Evolutionary conservation across 2,329 filamentous ascomycete species (phyloP).

Genomic region (Aspergillus udagawae): DNA sequence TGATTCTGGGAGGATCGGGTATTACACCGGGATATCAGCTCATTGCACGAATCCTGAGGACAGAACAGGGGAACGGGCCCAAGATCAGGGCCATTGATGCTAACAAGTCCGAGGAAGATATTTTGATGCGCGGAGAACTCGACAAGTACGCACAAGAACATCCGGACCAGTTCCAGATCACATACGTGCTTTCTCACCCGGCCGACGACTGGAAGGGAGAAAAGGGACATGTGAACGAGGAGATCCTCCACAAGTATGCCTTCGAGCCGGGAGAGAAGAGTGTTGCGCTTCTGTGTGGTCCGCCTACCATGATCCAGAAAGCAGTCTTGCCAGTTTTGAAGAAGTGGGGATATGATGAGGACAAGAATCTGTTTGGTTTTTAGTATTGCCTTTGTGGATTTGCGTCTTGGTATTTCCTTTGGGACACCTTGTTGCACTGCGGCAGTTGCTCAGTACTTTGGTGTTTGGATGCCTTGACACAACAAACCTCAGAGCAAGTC

Average conservation of each 20-base stretch:
- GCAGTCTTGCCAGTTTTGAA: slow-evolving; percentile 48
- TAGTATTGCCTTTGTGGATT: not conserved
- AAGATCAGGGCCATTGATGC: slow-evolving; percentile 24
- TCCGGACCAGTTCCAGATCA: slow-evolving; percentile 7
- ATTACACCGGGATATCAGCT: slow-evolving; percentile 52
- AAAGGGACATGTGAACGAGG: slow-evolving; percentile 8
- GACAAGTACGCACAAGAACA: slow-evolving; percentile 4
- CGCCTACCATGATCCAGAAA: slow-evolving; percentile 50
- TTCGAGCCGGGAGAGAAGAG: slow-evolving; percentile 36
- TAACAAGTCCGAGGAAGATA: slow-evolving; percentile 10
- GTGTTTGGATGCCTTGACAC: no score
- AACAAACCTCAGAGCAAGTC: no score
- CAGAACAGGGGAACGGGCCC: slow-evolving; percentile 38
- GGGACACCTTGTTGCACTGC: not conserved
- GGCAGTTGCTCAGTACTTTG: no score
- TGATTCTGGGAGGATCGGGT: slow-evolving; percentile 50
- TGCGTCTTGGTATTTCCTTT: not conserved
- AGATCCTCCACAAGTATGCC: slow-evolving; percentile 6
- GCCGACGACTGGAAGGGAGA: slow-evolving; percentile 8
- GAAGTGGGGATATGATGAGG: slow-evolving; percentile 45
- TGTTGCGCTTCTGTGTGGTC: slow-evolving; percentile 49
- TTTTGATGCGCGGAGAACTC: slow-evolving; percentile 9
- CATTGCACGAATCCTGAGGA: slow-evolving; percentile 42
- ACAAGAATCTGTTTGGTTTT: slow-evolving; percentile 43
- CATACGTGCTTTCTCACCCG: slow-evolving; percentile 10